Percentiles rank a stretch among this genome's conserved stretches.
Conservation (phyloP, 768 basidiomycete species). For the Collybia nuda region DNA sequence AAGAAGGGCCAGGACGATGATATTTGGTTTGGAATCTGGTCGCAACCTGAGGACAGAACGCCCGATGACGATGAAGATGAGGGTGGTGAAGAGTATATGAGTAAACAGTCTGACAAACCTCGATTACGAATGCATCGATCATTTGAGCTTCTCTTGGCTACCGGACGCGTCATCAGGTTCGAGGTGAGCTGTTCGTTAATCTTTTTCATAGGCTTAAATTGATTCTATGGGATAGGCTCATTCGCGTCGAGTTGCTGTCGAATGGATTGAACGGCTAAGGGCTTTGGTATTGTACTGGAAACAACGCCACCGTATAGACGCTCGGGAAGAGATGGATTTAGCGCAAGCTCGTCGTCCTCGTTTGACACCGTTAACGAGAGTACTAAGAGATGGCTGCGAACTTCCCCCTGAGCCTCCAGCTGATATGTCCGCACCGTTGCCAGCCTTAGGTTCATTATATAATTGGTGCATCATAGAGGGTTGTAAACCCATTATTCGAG, state of each 20-base stretch:
- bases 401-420: conserved; percentile 49
- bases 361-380: conserved; percentile 56
- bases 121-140: conserved; percentile 58
- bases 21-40: conserved; percentile 29
- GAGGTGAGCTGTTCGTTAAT: conserved; percentile 54
- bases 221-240: conserved; percentile 45
- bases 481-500: conserved; percentile 73
- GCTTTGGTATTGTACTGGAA: conserved; percentile 80
- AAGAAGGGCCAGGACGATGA: conserved; percentile 28
- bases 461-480: conserved; percentile 86
- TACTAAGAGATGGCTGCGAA: conserved; percentile 38
- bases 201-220: neutral
- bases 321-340: conserved; percentile 79
- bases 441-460: conserved; percentile 66
- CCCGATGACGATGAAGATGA: conserved; percentile 60
- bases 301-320: conserved; percentile 70
- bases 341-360: conserved; percentile 59
- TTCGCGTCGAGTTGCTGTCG: conserved; percentile 63
- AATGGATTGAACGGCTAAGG: conserved; percentile 83
- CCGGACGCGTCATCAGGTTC: conserved; percentile 69
- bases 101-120: conserved; percentile 38
- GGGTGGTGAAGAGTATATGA: conserved; percentile 60
- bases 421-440: conserved; percentile 51
- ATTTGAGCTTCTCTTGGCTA: conserved; percentile 75
- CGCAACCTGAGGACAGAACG: conserved; percentile 35